Evolutionary conservation across 2,329 filamentous ascomycete species (phyloP).

Genomic region (Chalara sp.): DNA sequence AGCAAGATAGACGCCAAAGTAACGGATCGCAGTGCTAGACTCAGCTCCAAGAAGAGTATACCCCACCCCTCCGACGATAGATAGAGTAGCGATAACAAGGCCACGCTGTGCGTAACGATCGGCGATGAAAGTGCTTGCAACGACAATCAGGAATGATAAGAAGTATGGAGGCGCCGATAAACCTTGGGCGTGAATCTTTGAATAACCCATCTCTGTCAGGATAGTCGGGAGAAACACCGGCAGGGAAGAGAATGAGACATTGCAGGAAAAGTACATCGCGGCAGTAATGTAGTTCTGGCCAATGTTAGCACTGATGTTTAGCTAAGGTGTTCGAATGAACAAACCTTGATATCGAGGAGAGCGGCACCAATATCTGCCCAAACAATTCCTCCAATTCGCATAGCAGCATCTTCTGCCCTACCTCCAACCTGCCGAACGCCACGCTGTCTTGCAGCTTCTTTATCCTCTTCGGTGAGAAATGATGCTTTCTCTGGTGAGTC

Average conservation of each 20-base stretch:
- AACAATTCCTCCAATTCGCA: constrained; percentile 36
- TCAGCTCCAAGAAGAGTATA: constrained; percentile 58
- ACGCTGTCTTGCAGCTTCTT: constrained; percentile 45
- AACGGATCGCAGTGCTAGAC: constrained; percentile 34
- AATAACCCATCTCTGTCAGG: constrained; percentile 60
- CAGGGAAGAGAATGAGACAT: constrained; percentile 58
- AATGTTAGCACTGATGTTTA: constrained; percentile 34
- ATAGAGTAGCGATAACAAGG: constrained; percentile 48
- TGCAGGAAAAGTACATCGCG: constrained; percentile 52
- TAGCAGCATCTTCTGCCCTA: constrained; percentile 31
- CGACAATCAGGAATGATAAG: constrained; percentile 54
- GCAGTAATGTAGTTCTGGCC: constrained; percentile 25
- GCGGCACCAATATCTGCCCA: constrained; percentile 38
- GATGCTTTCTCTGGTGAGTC: constrained; percentile 43
- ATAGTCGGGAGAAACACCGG: constrained; percentile 60
- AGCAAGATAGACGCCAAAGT: constrained; percentile 41
- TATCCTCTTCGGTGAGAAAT: constrained; percentile 35
- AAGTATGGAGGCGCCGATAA: constrained; percentile 68
- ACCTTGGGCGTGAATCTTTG: constrained; percentile 60
- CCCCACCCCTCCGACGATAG: constrained; percentile 50
- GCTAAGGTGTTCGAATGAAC: neutral
- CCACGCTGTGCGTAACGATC: constrained; percentile 60
- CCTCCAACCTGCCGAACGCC: constrained; percentile 44
- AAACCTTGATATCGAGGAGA: constrained; percentile 35
- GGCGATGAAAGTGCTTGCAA: constrained; percentile 53